phyloP scores from a whole-genome alignment of 805 yeast species.

The Wickerhamiella qilinensis region DNA sequence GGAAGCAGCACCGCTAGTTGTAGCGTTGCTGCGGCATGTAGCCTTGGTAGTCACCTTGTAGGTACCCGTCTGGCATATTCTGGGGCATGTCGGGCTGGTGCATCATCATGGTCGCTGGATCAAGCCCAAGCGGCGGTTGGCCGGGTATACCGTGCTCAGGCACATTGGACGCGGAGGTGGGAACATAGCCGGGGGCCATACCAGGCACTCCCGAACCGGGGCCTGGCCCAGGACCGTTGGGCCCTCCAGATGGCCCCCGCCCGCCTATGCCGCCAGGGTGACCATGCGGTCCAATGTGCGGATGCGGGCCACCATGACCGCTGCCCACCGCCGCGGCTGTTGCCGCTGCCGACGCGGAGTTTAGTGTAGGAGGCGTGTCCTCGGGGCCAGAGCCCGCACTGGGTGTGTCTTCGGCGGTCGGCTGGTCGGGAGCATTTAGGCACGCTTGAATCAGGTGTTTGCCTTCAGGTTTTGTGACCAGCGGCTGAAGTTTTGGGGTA shows the following conservation, averaged over 20 bases:
- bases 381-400: constrained; percentile 6
- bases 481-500: constrained; percentile 96
- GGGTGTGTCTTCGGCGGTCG: constrained; percentile 20
- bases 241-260: too few species aligned
- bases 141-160: constrained; percentile 1
- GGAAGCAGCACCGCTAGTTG: too few species aligned
- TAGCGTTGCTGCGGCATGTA: constrained; percentile 8
- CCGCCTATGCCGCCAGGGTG: too few species aligned
- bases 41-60: constrained; percentile 7
- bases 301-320: background rate
- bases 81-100: constrained; percentile 3
- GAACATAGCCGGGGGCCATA: background rate
- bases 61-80: constrained; percentile 6
- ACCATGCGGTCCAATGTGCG: too few species aligned
- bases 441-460: constrained; percentile 94
- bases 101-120: constrained; percentile 4
- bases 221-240: too few species aligned
- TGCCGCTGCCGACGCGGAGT: constrained; percentile 7
- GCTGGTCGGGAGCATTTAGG: constrained; percentile 88
- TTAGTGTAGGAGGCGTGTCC: background rate
- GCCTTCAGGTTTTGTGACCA: constrained; percentile 95
- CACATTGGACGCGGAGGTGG: background rate
- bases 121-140: constrained; percentile 4
- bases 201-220: too few species aligned
- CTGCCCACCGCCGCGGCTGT: background rate